Evolutionary conservation across 352 stramenopile genomes (phyloP).

Genomic region (Phytophthora kernoviae): DNA sequence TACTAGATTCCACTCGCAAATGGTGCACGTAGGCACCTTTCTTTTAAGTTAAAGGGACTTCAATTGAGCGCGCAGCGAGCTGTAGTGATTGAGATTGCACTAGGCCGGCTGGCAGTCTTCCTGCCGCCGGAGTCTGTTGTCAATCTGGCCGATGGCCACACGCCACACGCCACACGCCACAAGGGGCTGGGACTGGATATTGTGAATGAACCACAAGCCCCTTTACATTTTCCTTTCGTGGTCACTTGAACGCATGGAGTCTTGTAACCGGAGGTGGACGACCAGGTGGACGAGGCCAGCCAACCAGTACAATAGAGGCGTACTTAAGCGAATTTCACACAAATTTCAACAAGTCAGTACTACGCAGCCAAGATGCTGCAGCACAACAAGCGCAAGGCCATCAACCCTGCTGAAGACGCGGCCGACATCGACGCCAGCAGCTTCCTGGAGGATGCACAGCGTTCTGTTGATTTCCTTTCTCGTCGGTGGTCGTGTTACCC

Average conservation of each 20-base stretch:
- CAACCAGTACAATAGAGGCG: conserved; percentile 24
- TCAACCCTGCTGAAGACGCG: conserved; percentile 24
- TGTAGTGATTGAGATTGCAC: conserved; percentile 8
- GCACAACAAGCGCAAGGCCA: conserved; percentile 54
- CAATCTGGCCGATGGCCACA: too few relatives aligned
- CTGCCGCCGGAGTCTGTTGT: too few relatives aligned
- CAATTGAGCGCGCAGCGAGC: conserved; percentile 17
- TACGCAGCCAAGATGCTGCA: conserved; percentile 40
- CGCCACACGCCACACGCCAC: too few relatives aligned
- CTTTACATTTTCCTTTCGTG: neutral
- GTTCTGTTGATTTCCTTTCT: conserved; percentile 84
- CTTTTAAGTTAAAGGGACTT: conserved; percentile 43
- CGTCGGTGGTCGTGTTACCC: conserved; percentile 66
- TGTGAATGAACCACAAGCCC: too few relatives aligned
- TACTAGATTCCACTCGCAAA: conserved; percentile 22
- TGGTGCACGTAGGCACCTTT: conserved; percentile 30
- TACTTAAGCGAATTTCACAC: conserved; percentile 37
- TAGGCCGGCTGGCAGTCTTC: neutral
- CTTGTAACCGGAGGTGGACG: neutral
- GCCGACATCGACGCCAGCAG: conserved; percentile 48
- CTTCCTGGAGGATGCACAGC: conserved; percentile 80
- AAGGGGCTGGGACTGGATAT: too few relatives aligned
- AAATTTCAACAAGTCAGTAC: conserved; percentile 10
- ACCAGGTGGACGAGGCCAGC: neutral
- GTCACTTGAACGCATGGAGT: neutral